Evolutionary conservation across 495 filamentous ascomycete genomes (phyloP).

Genomic region (Aspergillus haitiensis): DNA sequence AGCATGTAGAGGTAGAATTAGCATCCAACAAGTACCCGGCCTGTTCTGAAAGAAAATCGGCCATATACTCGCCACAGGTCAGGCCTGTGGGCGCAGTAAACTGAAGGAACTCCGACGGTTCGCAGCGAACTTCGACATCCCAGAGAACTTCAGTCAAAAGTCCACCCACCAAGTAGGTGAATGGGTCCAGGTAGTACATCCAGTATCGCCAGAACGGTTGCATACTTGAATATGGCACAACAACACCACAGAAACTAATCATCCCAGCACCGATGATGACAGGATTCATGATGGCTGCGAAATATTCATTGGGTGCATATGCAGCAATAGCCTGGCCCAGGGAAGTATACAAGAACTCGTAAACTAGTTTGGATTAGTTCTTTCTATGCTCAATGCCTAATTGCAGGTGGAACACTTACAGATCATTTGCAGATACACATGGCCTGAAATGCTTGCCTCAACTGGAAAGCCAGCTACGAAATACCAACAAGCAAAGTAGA

Average conservation of each 20-base stretch:
- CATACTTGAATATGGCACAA: slow-evolving; percentile 53
- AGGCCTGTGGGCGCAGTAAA: slow-evolving; percentile 63
- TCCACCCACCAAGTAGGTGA: slow-evolving; percentile 54
- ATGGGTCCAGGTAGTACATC: slow-evolving; percentile 58
- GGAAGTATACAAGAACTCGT: slow-evolving; percentile 47
- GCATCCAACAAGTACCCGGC: slow-evolving; percentile 62
- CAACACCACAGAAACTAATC: slow-evolving; percentile 56
- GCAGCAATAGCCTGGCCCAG: slow-evolving; percentile 52
- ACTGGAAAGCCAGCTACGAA: slow-evolving; percentile 55
- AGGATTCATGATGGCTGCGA: slow-evolving; percentile 54
- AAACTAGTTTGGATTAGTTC: slow-evolving; percentile 33
- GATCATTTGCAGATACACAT: slow-evolving; percentile 49
- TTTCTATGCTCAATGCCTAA: background rate
- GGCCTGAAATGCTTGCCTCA: slow-evolving; percentile 43
- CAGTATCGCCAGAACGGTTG: slow-evolving; percentile 60
- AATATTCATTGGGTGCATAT: slow-evolving; percentile 55
- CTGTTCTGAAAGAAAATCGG: slow-evolving; percentile 46
- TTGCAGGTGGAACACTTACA: slow-evolving; percentile 36
- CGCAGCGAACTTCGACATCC: slow-evolving; percentile 56
- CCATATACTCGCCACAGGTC: slow-evolving; percentile 69
- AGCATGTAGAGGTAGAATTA: slow-evolving; percentile 53
- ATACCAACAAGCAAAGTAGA: slow-evolving; percentile 62
- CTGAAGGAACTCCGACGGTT: slow-evolving; percentile 53
- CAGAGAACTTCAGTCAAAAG: slow-evolving; percentile 45
- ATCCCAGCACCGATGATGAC: slow-evolving; percentile 52